Percentiles rank a stretch among this genome's conserved stretches.
Evolutionary conservation across 2,329 filamentous ascomycete genomes (phyloP).

Genomic region (Colletotrichum truncatum): DNA sequence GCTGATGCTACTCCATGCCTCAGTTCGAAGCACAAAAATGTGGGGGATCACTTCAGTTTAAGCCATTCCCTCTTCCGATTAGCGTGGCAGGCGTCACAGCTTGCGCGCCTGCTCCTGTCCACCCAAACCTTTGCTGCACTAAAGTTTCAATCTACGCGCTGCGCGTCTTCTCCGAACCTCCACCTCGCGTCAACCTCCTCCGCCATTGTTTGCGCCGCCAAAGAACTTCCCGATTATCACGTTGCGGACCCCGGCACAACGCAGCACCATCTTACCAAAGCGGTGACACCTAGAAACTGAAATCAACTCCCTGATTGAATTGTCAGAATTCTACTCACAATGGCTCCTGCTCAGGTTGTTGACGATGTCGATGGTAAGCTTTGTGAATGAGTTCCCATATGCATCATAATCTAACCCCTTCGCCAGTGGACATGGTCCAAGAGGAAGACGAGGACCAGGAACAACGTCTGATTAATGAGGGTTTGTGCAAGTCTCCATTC

Average conservation of each 20-base stretch:
- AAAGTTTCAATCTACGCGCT: conserved; percentile 31
- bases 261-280: conserved; percentile 2
- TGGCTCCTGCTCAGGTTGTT: conserved; percentile 58
- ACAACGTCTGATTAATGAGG: conserved; percentile 94
- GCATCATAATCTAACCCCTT: conserved; percentile 29
- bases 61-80: background rate
- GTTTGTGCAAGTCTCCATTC: conserved; percentile 48
- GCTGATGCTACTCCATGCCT: background rate
- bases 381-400: background rate
- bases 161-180: conserved; percentile 13
- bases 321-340: conserved; percentile 32
- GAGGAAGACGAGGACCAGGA: conserved; percentile 78
- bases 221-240: conserved; percentile 11
- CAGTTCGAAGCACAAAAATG: background rate
- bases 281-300: background rate
- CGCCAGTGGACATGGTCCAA: conserved; percentile 59
- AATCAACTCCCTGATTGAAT: background rate
- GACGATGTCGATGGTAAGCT: conserved; percentile 59
- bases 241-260: background rate
- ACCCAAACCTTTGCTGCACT: conserved; percentile 1
- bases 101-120: background rate
- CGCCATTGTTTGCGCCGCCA: conserved; percentile 15
- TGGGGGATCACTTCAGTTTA: background rate
- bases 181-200: conserved; percentile 26
- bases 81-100: conserved; percentile 7